Conservation (phyloP, 2,329 filamentous ascomycete genomes). For the Curvularia lunata region DNA sequence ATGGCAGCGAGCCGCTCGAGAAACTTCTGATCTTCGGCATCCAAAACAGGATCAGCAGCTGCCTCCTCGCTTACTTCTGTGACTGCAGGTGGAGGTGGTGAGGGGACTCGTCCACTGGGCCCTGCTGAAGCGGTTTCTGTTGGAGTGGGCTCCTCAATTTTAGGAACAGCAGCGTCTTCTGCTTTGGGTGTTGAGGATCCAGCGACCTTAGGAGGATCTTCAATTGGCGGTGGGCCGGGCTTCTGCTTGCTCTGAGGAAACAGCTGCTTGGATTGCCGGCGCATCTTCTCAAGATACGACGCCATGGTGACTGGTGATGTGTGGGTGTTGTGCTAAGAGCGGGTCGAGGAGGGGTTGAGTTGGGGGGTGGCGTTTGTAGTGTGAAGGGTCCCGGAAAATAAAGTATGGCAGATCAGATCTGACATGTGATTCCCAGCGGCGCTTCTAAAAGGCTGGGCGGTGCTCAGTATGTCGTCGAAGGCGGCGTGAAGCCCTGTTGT, state of each 20-base stretch:
- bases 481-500: slow-evolving; percentile 29
- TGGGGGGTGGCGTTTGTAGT: neutral
- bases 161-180: slow-evolving; percentile 17
- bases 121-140: slow-evolving; percentile 20
- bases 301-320: slow-evolving; percentile 28
- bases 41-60: slow-evolving; percentile 56
- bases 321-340: neutral
- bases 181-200: slow-evolving; percentile 14
- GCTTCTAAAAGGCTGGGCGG: slow-evolving; percentile 22
- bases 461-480: slow-evolving; percentile 33
- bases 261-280: slow-evolving; percentile 41
- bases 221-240: slow-evolving; percentile 15
- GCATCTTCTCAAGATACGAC: slow-evolving; percentile 44
- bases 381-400: neutral
- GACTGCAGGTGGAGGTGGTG: slow-evolving; percentile 31
- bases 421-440: slow-evolving; percentile 10
- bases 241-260: slow-evolving; percentile 24
- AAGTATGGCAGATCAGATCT: slow-evolving; percentile 2
- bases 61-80: slow-evolving; percentile 37
- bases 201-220: slow-evolving; percentile 22
- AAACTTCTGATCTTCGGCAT: slow-evolving; percentile 66
- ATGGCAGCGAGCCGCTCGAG: slow-evolving; percentile 59
- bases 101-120: slow-evolving; percentile 32
- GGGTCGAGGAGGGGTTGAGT: neutral
- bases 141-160: slow-evolving; percentile 17